Base-by-base conservation (phyloP, 2,329 filamentous ascomycete species). In the Sclerotinia subarctica region DNA sequence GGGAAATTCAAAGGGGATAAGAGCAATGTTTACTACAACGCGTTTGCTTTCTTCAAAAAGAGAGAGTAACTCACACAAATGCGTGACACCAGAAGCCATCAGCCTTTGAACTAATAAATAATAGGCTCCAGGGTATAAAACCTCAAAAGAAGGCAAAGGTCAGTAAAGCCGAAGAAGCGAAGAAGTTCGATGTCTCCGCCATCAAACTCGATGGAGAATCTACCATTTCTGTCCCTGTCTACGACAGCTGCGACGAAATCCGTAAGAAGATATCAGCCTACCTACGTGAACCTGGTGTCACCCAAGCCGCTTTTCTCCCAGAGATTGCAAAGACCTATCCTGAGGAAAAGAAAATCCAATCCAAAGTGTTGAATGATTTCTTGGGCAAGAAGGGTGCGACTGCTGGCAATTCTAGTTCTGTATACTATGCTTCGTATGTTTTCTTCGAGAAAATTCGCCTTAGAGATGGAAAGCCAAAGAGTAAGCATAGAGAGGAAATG, bases 401-500 rank as follows among this genome's bases (percentile, higher is more conserved):
- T 13, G 78, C 79, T 2, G 85, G 86, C 5, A 84, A 84, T 65
- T 82, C 80, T 3, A 83, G 78, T 64, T 71, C 72, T 11, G 78
- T 83, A 1, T 88, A 82, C 73, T 87, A 88, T 71, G 81, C 81
- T 3, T 80, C 79, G 0, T 88, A 88, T 73, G 80, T 86, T 26
- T 86, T 82, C 74, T 88, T 88, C 72, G 85, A 88, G 78, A 88
- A 88, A 78, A 70, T 83, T 71, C 77, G 85, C 21, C 76, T 88
- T 66, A 80, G 80, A 72, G 78, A 84, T 64, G 77, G 78, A 0
- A 86, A 84, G 75, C 78, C 81, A 56, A 87, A 87, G 78, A 80
- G 76, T 24, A 80, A 83, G 73, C 80, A 82, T 72, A 77, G 85
- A 17, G 62, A 79, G 69, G 81, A 84, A 68, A 86, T 87, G 83